Percentiles rank a stretch among this genome's conserved stretches.
Conservation (phyloP, 352 stramenopile species). For the Phytophthora pinifolia region DNA sequence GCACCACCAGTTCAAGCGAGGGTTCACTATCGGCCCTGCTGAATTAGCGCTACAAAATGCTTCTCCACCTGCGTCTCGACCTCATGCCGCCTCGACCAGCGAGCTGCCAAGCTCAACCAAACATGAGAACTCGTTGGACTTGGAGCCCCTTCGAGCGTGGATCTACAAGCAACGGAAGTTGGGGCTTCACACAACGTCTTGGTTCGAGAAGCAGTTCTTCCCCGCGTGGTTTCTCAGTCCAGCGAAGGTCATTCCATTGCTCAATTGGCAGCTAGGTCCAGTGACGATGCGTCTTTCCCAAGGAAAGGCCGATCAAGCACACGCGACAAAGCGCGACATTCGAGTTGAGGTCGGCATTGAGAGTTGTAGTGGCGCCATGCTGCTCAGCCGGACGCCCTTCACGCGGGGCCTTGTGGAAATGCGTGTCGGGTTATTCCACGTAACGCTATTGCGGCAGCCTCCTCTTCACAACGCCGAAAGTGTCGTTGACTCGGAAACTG, state of each 20-base stretch:
- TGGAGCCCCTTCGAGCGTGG: slow-evolving; percentile 27
- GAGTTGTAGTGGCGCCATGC: slow-evolving; percentile 44
- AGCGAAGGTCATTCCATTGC: slow-evolving; percentile 31
- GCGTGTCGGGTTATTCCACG: slow-evolving; percentile 51
- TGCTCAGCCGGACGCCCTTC: slow-evolving; percentile 34
- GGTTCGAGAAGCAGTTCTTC: slow-evolving; percentile 33
- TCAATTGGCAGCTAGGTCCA: slow-evolving; percentile 62
- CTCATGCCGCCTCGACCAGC: slow-evolving; percentile 22
- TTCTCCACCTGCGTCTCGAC: slow-evolving; percentile 20
- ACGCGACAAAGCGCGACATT: slow-evolving; percentile 16
- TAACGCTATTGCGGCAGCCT: slow-evolving; percentile 36
- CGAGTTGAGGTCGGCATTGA: slow-evolving; percentile 50
- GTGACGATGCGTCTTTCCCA: slow-evolving; percentile 46
- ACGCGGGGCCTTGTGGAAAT: slow-evolving; percentile 55
- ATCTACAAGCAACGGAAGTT: slow-evolving; percentile 26
- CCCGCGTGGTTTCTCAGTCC: slow-evolving; percentile 23
- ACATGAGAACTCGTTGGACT: slow-evolving; percentile 9
- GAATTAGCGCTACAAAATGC: slow-evolving; percentile 13
- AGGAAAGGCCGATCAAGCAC: slow-evolving; percentile 18
- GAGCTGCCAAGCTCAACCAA: slow-evolving; percentile 26
- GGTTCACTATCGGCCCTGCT: slow-evolving; percentile 22
- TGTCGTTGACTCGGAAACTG: slow-evolving; percentile 1
- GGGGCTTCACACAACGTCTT: slow-evolving; percentile 15
- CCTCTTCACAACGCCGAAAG: slow-evolving; percentile 3
- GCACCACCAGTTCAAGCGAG: slow-evolving; percentile 39